phyloP scores from a whole-genome alignment of 495 filamentous ascomycete species.

The Trichoderma virens region DNA sequence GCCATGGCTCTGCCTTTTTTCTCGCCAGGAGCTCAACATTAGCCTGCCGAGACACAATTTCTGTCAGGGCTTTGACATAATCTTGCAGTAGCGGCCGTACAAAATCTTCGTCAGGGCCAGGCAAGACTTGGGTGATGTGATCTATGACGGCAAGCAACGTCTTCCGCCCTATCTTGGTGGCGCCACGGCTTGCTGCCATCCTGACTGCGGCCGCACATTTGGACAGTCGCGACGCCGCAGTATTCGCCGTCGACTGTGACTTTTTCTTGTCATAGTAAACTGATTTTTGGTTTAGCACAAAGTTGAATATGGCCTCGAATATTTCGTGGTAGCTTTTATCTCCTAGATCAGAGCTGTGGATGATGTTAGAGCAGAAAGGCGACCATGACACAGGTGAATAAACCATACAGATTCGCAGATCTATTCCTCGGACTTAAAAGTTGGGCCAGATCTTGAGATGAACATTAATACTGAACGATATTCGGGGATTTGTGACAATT shows the following conservation, averaged over 20 bases:
- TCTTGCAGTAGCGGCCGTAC: conserved; percentile 65
- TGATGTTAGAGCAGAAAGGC: conserved; percentile 14
- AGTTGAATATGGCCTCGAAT: conserved; percentile 72
- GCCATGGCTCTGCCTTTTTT: conserved; percentile 53
- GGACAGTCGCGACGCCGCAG: conserved; percentile 52
- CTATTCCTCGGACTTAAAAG: conserved; percentile 54
- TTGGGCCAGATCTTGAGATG: conserved; percentile 41
- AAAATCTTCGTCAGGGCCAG: conserved; percentile 52
- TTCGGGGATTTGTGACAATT: neutral
- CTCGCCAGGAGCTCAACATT: conserved; percentile 68
- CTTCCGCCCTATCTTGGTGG: conserved; percentile 61
- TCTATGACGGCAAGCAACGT: conserved; percentile 70
- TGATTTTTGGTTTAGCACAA: conserved; percentile 57
- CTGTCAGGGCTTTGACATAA: conserved; percentile 67
- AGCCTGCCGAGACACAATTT: conserved; percentile 60
- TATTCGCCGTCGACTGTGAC: conserved; percentile 30
- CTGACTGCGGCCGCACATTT: conserved; percentile 66
- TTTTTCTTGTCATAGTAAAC: conserved; percentile 48
- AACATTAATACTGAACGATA: conserved; percentile 1
- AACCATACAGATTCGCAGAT: conserved; percentile 47
- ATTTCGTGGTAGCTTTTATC: conserved; percentile 76
- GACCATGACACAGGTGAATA: neutral
- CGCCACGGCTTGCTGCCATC: conserved; percentile 57
- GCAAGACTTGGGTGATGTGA: conserved; percentile 72
- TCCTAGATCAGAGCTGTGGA: conserved; percentile 29